Conservation (phyloP, 148 eudicot genomes). For the Vaccinium myrtillus region DNA sequence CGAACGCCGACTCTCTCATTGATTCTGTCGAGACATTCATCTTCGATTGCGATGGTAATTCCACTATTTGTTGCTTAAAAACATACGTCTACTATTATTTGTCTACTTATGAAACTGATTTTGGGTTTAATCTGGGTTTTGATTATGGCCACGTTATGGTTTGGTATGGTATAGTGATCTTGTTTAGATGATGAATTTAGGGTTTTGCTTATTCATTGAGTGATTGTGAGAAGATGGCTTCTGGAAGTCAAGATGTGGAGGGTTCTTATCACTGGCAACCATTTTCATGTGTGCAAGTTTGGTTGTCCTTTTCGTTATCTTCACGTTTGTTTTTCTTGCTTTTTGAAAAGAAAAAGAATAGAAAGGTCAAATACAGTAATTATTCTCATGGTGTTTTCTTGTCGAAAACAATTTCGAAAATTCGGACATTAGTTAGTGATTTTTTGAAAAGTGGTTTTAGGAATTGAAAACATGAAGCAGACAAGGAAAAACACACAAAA, state of each 20-base stretch:
- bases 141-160: background rate
- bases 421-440: no score
- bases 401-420: no score
- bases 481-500: no score
- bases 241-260: background rate
- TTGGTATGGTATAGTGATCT: background rate
- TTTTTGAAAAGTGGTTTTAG: no score
- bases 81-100: no score
- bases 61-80: background rate
- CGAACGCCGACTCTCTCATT: conserved; percentile 65
- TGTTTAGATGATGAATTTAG: background rate
- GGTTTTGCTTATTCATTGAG: background rate
- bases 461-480: no score
- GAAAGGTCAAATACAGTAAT: background rate
- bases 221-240: background rate
- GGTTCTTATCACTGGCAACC: background rate
- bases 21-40: conserved; percentile 87
- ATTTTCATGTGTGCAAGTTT: background rate
- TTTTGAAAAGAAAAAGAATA: background rate
- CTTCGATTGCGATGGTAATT: conserved; percentile 70
- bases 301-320: background rate
- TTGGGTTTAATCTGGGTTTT: background rate
- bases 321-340: background rate
- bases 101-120: background rate
- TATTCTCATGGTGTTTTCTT: background rate